phyloP scores from a whole-genome alignment of 495 filamentous ascomycete genomes.

The Xylaria flabelliformis region DNA sequence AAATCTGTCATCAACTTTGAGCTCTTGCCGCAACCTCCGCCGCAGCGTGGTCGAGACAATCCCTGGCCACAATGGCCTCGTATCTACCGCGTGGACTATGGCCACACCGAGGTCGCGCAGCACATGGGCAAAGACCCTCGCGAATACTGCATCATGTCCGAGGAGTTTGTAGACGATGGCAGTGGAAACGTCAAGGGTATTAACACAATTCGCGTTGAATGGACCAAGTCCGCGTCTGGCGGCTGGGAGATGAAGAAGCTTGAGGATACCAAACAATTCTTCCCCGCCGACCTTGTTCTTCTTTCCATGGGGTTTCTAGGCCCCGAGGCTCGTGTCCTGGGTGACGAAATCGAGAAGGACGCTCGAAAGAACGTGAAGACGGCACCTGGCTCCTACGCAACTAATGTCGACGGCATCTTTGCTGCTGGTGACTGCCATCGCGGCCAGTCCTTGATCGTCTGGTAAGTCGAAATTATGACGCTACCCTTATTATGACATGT shows the following conservation, averaged over 20 bases:
- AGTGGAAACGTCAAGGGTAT: slow-evolving; percentile 91
- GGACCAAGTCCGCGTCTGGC: slow-evolving; percentile 87
- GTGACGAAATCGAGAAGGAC: slow-evolving; percentile 89
- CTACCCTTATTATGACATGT: neutral
- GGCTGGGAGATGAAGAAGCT: slow-evolving; percentile 99
- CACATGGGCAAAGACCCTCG: slow-evolving; percentile 97
- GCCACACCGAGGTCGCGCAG: slow-evolving; percentile 94
- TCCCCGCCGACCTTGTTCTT: slow-evolving; percentile 95
- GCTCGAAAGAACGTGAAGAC: slow-evolving; percentile 98
- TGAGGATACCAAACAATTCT: slow-evolving; percentile 93
- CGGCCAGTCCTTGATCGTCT: slow-evolving; percentile 97
- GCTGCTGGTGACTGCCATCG: slow-evolving; percentile 96
- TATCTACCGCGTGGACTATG: slow-evolving; percentile 98
- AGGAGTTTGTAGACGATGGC: slow-evolving; percentile 95
- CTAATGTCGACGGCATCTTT: slow-evolving; percentile 89
- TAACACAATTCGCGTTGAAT: slow-evolving; percentile 96
- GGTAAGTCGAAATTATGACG: slow-evolving; percentile 63
- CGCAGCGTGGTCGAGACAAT: slow-evolving; percentile 94
- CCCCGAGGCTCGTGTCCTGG: slow-evolving; percentile 88
- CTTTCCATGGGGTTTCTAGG: slow-evolving; percentile 99
- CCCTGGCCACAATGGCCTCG: slow-evolving; percentile 99
- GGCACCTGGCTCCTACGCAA: slow-evolving; percentile 83
- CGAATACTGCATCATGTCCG: slow-evolving; percentile 98
- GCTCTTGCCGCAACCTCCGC: slow-evolving; percentile 91
- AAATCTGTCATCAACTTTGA: slow-evolving; percentile 98